These are phyloP conservation scores for Filosporella fistucella DNA, from an alignment of 495 filamentous ascomycete species.

Conservation along the genomic window DNA sequence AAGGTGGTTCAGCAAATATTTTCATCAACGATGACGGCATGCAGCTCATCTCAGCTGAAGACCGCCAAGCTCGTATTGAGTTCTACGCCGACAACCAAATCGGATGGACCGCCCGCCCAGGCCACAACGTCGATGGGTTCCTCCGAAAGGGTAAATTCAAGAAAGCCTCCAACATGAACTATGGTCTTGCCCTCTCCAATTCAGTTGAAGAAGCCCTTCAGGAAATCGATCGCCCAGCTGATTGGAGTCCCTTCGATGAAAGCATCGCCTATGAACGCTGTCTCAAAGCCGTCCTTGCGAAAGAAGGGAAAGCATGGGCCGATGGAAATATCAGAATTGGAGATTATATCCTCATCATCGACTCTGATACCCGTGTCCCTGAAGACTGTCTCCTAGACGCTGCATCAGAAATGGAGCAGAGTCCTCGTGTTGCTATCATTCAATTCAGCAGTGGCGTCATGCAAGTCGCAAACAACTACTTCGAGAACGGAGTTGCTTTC, in stretches of 20 bases:
- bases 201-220: constrained; percentile 54
- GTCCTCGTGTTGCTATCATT: constrained; percentile 66
- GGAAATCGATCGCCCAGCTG: constrained; percentile 41
- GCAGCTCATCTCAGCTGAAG: constrained; percentile 50
- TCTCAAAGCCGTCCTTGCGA: constrained; percentile 49
- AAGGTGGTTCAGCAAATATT: constrained; percentile 67
- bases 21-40: constrained; percentile 70
- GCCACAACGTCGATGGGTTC: constrained; percentile 42
- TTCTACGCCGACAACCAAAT: constrained; percentile 56
- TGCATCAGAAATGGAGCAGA: constrained; percentile 64
- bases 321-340: constrained; percentile 67
- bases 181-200: constrained; percentile 51
- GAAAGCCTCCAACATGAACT: constrained; percentile 73
- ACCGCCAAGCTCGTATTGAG: constrained; percentile 21
- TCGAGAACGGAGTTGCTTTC: constrained; percentile 59
- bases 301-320: constrained; percentile 56
- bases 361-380: constrained; percentile 28
- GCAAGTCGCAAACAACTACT: constrained; percentile 57
- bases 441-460: constrained; percentile 67
- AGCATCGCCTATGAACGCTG: constrained; percentile 41
- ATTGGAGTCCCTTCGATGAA: constrained; percentile 33
- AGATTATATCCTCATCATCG: constrained; percentile 54
- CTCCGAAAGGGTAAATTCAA: constrained; percentile 63
- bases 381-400: constrained; percentile 61
- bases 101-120: constrained; percentile 55